phyloP scores from a whole-genome alignment of 176 grass and related monocot species.

The Oryza punctata region DNA sequence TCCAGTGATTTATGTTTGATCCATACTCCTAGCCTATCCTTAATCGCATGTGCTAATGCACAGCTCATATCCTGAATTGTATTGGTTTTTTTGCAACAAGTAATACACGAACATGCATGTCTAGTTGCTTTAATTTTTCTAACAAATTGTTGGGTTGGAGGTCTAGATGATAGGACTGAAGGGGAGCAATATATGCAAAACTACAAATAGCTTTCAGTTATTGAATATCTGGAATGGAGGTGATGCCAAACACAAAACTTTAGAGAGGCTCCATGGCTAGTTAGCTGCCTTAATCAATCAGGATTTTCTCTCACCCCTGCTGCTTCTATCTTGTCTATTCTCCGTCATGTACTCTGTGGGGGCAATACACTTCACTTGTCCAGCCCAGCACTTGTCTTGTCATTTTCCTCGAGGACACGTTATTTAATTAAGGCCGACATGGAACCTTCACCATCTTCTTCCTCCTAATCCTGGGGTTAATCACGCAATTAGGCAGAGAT shows the following conservation, averaged over 20 bases:
- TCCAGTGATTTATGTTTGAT: too few species aligned
- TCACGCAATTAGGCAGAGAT: neutral
- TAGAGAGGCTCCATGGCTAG: neutral
- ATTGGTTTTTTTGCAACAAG: too few species aligned
- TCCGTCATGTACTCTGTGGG: neutral
- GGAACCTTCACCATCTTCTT: neutral
- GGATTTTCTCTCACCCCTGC: too few species aligned
- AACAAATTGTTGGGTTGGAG: too few species aligned
- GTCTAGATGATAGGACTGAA: neutral
- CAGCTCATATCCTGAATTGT: too few species aligned
- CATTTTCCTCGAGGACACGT: neutral
- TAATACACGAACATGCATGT: too few species aligned
- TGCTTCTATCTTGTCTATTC: constrained; percentile 14
- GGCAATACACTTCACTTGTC: neutral
- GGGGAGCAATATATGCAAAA: neutral
- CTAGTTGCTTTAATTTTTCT: too few species aligned
- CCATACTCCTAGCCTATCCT: too few species aligned
- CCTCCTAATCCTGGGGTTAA: neutral
- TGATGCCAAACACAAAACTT: constrained; percentile 16
- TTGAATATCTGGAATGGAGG: constrained; percentile 5
- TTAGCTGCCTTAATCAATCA: neutral
- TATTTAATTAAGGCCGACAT: neutral
- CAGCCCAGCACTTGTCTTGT: constrained; percentile 4
- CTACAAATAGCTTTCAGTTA: neutral
- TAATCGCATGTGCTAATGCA: too few species aligned